Evolutionary conservation across 2,329 filamentous ascomycete species (phyloP).

Genomic region (Neoarthrinium moseri): DNA sequence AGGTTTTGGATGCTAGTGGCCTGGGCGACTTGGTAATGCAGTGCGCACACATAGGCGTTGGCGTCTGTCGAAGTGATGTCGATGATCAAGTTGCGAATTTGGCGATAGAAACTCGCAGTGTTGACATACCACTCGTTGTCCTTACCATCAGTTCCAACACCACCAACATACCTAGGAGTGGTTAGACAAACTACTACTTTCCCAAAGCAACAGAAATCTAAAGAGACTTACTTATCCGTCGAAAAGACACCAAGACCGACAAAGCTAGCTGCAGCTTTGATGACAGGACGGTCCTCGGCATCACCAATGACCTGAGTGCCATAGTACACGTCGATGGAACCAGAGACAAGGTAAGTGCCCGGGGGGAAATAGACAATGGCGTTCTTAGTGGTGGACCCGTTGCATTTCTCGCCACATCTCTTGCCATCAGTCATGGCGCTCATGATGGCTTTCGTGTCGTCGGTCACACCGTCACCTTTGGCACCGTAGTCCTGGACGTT

Average conservation of each 20-base stretch:
- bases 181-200: too few relatives aligned
- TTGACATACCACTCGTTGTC: slow-evolving; percentile 54
- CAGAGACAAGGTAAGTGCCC: slow-evolving; percentile 14
- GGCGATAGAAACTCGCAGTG: slow-evolving; percentile 52
- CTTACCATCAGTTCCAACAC: not conserved
- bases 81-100: slow-evolving; percentile 51
- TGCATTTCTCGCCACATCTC: slow-evolving; percentile 13
- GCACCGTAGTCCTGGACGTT: slow-evolving; percentile 63
- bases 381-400: slow-evolving; percentile 6
- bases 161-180: too few relatives aligned
- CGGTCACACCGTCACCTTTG: slow-evolving; percentile 40
- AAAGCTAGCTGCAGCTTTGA: slow-evolving; percentile 60
- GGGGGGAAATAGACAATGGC: slow-evolving; percentile 17
- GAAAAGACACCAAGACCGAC: slow-evolving; percentile 18
- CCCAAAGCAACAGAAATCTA: too few relatives aligned
- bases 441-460: slow-evolving; percentile 14
- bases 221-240: slow-evolving; percentile 15
- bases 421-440: slow-evolving; percentile 12
- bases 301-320: slow-evolving; percentile 41
- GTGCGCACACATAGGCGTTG: slow-evolving; percentile 41
- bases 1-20: slow-evolving; percentile 60
- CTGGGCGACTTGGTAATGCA: slow-evolving; percentile 61
- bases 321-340: slow-evolving; percentile 10
- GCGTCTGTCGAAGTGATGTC: slow-evolving; percentile 55
- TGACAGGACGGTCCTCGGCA: slow-evolving; percentile 53